Evolutionary conservation across 2,329 filamentous ascomycete species (phyloP), one percentile per base, ranked within the genome.

Genomic region (Plenodomus tracheiphilus): DNA sequence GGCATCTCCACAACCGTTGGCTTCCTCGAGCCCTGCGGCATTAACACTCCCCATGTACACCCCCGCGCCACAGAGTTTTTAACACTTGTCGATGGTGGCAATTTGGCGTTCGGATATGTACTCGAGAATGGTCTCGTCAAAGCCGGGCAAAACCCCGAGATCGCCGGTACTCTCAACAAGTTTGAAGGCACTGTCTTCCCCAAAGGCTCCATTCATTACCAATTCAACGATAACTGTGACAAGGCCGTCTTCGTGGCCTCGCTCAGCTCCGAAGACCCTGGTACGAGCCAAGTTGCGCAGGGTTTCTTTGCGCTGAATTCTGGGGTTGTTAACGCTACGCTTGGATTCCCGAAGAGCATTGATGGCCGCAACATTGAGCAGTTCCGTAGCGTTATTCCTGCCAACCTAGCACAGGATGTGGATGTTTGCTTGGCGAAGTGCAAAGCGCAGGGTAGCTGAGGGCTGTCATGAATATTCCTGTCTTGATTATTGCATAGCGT

Each of bases 401-500:
- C 62, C 9, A 80, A 77, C 48, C 73, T 84, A 37, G 80, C 81
- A 3, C 64, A 75, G 18, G 80, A 80, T 41, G 75, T 84, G 11
- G 77, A 83, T 51, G 60, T 73, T 53, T 85, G 82, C 65, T 66
- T 84, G 60, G 63, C 70, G 51, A 79, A 74, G 64, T 83, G 81
- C 51, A 58, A 58, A 15, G 47, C 36, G 40, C 28, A 50, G 15
- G 28, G 28, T 15, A 15, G 15, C 7, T 46, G 43, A 47, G 34
- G 17, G 15, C 25, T 17, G 19, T 18, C 5, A 22, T 13, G 15
- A 10, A 19, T 20, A n/a, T 20, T 32, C 17, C 19, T 4, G 15
- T 36, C 21, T 38, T 16, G 11, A 19, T 18, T 25, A 18, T 17
- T 9, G 2, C 58, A 61, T 55, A 54, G 59, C 56, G 58, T 51